These are phyloP conservation scores for Xylaria sp. DNA, from an alignment of 2,329 filamentous ascomycete genomes.

Conservation along the genomic window DNA sequence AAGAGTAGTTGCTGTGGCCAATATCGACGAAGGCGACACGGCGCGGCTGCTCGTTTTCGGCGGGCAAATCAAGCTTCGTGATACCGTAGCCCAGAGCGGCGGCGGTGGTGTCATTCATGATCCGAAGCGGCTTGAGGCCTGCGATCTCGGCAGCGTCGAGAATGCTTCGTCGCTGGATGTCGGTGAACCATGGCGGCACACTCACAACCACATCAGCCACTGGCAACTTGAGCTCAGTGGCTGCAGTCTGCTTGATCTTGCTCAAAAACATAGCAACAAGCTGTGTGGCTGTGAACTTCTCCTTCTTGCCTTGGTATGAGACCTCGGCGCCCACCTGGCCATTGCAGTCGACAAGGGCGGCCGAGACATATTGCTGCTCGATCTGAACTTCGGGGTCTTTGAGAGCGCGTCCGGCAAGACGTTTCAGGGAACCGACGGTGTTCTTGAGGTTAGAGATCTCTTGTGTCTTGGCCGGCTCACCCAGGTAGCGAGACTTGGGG, in stretches of 20 bases:
- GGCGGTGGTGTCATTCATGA: slow-evolving; percentile 98
- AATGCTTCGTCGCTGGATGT: slow-evolving; percentile 87
- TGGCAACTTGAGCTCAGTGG: slow-evolving; percentile 86
- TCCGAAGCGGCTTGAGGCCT: slow-evolving; percentile 87
- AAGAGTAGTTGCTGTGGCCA: slow-evolving; percentile 95
- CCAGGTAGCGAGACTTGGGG: slow-evolving; percentile 91
- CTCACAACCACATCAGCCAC: slow-evolving; percentile 95
- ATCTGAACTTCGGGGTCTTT: slow-evolving; percentile 91
- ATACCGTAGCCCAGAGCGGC: slow-evolving; percentile 97
- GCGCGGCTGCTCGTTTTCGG: slow-evolving; percentile 88
- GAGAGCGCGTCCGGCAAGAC: slow-evolving; percentile 86
- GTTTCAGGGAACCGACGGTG: slow-evolving; percentile 92
- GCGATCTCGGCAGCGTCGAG: slow-evolving; percentile 94
- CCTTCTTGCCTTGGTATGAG: slow-evolving; percentile 91
- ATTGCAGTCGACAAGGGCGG: slow-evolving; percentile 86
- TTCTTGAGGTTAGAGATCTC: slow-evolving; percentile 99
- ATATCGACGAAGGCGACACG: slow-evolving; percentile 94
- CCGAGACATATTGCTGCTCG: slow-evolving; percentile 91
- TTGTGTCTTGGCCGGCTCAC: slow-evolving; percentile 96
- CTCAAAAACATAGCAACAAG: slow-evolving; percentile 94
- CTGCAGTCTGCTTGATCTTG: slow-evolving; percentile 90
- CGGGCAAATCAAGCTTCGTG: slow-evolving; percentile 91
- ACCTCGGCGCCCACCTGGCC: slow-evolving; percentile 97
- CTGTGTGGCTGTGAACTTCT: slow-evolving; percentile 94
- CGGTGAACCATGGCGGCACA: slow-evolving; percentile 96